A percentile compares a stretch with the other conserved stretches of the same genome.
phyloP scores from a whole-genome alignment of 2,329 filamentous ascomycete genomes.

The Clonostachys rosea region DNA sequence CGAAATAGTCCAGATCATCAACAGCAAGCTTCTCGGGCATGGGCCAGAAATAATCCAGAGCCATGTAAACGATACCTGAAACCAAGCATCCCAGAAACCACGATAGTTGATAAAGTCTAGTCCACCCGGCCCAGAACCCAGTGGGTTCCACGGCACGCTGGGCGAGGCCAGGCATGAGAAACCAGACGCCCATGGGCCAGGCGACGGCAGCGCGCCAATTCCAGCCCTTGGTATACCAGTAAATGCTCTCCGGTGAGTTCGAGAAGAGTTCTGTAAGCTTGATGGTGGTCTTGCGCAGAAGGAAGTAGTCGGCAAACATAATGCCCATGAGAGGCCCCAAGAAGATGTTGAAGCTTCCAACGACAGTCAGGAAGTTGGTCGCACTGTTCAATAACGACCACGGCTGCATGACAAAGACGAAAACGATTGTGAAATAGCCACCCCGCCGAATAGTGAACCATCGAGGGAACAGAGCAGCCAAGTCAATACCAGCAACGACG shows the following conservation, averaged over 20 bases:
- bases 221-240: constrained; percentile 13
- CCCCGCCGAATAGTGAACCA: constrained; percentile 54
- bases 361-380: constrained; percentile 12
- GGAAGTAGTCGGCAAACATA: constrained; percentile 18
- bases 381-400: constrained; percentile 17
- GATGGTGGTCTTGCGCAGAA: constrained; percentile 22
- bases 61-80: constrained; percentile 9
- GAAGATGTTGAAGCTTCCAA: constrained; percentile 14
- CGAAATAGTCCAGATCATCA: constrained; percentile 17
- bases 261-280: constrained; percentile 27
- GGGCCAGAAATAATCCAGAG: constrained; percentile 9
- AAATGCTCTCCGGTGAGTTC: constrained; percentile 7
- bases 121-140: constrained; percentile 12
- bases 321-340: constrained; percentile 14
- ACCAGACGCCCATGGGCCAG: constrained; percentile 4
- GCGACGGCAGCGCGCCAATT: constrained; percentile 11
- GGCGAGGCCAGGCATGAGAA: constrained; percentile 13
- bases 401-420: constrained; percentile 14
- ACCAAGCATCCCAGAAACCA: constrained; percentile 13
- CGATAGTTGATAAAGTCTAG: constrained; percentile 16
- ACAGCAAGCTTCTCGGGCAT: constrained; percentile 9
- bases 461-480: constrained; percentile 38
- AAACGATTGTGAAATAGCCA: constrained; percentile 24
- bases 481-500: constrained; percentile 45
- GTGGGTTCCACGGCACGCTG: constrained; percentile 9